phyloP scores from a whole-genome alignment of 441 rosid genomes.

The Gossypium armourianum region DNA sequence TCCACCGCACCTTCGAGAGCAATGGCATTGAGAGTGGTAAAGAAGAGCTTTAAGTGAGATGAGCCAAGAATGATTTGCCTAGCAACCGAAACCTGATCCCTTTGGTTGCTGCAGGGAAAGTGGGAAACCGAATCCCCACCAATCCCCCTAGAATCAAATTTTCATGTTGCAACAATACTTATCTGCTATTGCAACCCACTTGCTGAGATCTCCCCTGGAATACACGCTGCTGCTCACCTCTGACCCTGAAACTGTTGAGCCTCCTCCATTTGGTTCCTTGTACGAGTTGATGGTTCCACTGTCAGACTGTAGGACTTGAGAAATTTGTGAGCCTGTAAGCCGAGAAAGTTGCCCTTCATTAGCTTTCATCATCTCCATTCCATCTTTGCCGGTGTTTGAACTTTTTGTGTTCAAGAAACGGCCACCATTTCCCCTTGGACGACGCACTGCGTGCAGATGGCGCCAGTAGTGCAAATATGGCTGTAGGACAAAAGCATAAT shows the following conservation, averaged over 20 bases:
- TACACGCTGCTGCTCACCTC: conserved; percentile 61
- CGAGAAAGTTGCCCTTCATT: conserved; percentile 17
- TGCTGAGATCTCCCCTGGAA: conserved; percentile 27
- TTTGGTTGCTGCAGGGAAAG: conserved; percentile 29
- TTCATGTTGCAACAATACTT: conserved; percentile 43
- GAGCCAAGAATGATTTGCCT: conserved; percentile 30
- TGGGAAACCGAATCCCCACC: no score
- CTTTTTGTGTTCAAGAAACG: conserved; percentile 64
- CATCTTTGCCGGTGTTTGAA: conserved; percentile 18
- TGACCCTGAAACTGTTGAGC: conserved; percentile 38
- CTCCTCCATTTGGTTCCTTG: conserved; percentile 28
- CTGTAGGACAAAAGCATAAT: conserved; percentile 28
- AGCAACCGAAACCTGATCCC: conserved; percentile 20
- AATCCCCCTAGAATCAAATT: conserved; percentile 24
- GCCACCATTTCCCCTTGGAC: conserved; percentile 81
- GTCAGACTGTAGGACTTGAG: conserved; percentile 63
- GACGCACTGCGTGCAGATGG: conserved; percentile 83
- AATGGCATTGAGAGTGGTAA: conserved; percentile 11
- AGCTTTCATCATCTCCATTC: conserved; percentile 26
- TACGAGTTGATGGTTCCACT: conserved; percentile 45
- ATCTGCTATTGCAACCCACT: conserved; percentile 53
- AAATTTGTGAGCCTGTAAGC: conserved; percentile 54
- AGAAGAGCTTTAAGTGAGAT: conserved; percentile 47
- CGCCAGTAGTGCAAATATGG: conserved; percentile 83
- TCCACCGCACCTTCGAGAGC: conserved; percentile 16